Evolutionary conservation across 108 stramenopile species (phyloP).

Genomic region (Phaeodactylum tricornutum): DNA sequence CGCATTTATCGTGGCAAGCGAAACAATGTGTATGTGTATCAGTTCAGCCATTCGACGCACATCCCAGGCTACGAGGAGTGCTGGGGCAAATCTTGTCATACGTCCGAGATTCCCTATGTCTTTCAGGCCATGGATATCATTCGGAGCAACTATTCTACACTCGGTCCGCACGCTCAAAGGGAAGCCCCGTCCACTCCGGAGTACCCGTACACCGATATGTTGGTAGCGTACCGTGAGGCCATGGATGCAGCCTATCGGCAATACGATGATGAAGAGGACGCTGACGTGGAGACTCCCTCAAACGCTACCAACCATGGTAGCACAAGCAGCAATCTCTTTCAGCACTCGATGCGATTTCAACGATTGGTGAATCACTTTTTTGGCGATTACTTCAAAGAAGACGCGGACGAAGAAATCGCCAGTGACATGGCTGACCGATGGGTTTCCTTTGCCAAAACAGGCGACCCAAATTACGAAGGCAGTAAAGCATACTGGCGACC

Average conservation of each 20-base stretch:
- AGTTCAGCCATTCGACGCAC: slow-evolving; percentile 73
- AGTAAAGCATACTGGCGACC: slow-evolving; percentile 42
- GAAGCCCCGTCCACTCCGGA: slow-evolving; percentile 49
- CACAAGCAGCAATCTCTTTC: no score
- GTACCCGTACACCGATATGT: slow-evolving; percentile 51
- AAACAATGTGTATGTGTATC: slow-evolving; percentile 69
- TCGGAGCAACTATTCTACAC: slow-evolving; percentile 40
- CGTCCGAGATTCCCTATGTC: slow-evolving; percentile 75
- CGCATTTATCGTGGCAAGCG: slow-evolving; percentile 13
- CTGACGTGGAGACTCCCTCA: background rate
- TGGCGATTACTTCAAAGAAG: slow-evolving; percentile 52
- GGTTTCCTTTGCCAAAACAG: slow-evolving; percentile 39
- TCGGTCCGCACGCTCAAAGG: slow-evolving; percentile 31
- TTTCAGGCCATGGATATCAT: slow-evolving; percentile 68
- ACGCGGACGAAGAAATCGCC: slow-evolving; percentile 58
- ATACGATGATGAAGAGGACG: slow-evolving; percentile 12
- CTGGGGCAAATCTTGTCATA: slow-evolving; percentile 77
- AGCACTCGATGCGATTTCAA: slow-evolving; percentile 28
- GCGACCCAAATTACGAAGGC: slow-evolving; percentile 50
- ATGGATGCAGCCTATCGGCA: slow-evolving; percentile 19
- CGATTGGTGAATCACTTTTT: slow-evolving; percentile 41
- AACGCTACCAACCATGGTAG: background rate
- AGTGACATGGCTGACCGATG: slow-evolving; percentile 51
- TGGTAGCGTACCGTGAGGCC: slow-evolving; percentile 32
- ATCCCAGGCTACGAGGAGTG: slow-evolving; percentile 73